phyloP scores from a whole-genome alignment of 2,329 filamentous ascomycete genomes.

The Pseudogymnoascus sp. region DNA sequence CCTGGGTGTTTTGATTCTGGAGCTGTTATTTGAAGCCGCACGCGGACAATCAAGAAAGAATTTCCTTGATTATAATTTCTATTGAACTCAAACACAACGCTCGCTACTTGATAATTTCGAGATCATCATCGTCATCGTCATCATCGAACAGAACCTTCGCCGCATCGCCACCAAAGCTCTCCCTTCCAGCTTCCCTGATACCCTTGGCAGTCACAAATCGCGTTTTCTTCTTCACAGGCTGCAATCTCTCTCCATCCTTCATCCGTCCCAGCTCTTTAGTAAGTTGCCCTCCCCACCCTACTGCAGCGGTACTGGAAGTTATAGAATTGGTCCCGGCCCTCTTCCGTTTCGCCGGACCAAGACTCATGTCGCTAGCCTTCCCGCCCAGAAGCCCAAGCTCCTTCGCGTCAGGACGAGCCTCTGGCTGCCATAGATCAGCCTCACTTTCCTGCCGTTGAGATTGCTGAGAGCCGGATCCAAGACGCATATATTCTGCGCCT shows the following conservation, averaged over 20 bases:
- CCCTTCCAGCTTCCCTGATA: conserved; percentile 66
- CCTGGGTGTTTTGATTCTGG: not conserved
- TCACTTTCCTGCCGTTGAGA: conserved; percentile 14
- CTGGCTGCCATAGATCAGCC: conserved; percentile 16
- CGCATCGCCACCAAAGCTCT: conserved; percentile 55
- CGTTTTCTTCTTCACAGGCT: conserved; percentile 57
- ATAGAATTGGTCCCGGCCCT: conserved; percentile 36
- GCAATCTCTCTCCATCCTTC: conserved; percentile 50
- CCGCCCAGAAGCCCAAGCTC: conserved; percentile 36
- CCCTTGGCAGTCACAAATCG: conserved; percentile 72
- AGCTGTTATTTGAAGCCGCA: not conserved
- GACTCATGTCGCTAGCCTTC: conserved; percentile 39
- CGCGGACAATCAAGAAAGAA: not conserved
- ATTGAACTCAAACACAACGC: not conserved
- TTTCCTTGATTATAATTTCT: conserved; percentile 1
- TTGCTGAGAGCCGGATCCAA: conserved; percentile 13
- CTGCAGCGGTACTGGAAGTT: conserved; percentile 21
- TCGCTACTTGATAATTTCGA: conserved; percentile 25
- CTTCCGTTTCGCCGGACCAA: conserved; percentile 55
- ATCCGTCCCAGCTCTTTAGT: conserved; percentile 50
- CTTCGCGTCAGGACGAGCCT: conserved; percentile 35
- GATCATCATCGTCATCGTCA: conserved; percentile 27
- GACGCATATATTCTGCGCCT: conserved; percentile 61
- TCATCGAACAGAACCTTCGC: conserved; percentile 18
- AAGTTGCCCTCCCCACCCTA: conserved; percentile 51